phyloP scores from a whole-genome alignment of 768 basidiomycete genomes.

The Tulasnella sp. region DNA sequence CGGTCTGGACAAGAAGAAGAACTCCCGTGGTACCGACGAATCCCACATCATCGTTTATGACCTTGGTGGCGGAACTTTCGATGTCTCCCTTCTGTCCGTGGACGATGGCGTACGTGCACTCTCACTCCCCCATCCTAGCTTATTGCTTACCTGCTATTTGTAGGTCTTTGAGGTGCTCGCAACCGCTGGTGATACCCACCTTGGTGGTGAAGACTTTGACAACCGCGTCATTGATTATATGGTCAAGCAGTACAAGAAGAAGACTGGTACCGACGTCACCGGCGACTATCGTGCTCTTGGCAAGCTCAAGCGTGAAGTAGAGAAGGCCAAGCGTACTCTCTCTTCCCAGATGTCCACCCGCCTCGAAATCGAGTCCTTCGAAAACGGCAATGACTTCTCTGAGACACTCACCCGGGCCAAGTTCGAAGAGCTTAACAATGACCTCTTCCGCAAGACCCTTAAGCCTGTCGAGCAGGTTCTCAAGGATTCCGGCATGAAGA shows the following conservation, averaged over 20 bases:
- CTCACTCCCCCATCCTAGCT: constrained; percentile 20
- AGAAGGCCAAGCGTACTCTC: constrained; percentile 89
- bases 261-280: constrained; percentile 73
- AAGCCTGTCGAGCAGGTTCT: constrained; percentile 98
- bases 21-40: constrained; percentile 35
- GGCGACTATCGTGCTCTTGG: constrained; percentile 73
- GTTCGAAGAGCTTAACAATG: constrained; percentile 98
- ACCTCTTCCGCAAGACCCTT: constrained; percentile 99
- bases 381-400: constrained; percentile 92
- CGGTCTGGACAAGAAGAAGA: constrained; percentile 91
- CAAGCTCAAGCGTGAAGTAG: constrained; percentile 86
- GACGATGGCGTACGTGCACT: constrained; percentile 58
- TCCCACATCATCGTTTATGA: constrained; percentile 96
- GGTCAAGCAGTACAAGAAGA: constrained; percentile 82
- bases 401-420: constrained; percentile 96
- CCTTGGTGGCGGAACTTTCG: constrained; percentile 97
- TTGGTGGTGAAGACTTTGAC: constrained; percentile 94
- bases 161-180: constrained; percentile 69
- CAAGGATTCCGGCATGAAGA: constrained; percentile 96
- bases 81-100: constrained; percentile 91
- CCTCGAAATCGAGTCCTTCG: constrained; percentile 93
- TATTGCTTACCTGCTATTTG: background rate
- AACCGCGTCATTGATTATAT: constrained; percentile 87
- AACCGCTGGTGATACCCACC: constrained; percentile 88
- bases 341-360: constrained; percentile 81